A percentile compares a stretch with the other conserved stretches of the same genome.
phyloP scores from a whole-genome alignment of 2,329 filamentous ascomycete species.

The Phialophora macrospora region DNA sequence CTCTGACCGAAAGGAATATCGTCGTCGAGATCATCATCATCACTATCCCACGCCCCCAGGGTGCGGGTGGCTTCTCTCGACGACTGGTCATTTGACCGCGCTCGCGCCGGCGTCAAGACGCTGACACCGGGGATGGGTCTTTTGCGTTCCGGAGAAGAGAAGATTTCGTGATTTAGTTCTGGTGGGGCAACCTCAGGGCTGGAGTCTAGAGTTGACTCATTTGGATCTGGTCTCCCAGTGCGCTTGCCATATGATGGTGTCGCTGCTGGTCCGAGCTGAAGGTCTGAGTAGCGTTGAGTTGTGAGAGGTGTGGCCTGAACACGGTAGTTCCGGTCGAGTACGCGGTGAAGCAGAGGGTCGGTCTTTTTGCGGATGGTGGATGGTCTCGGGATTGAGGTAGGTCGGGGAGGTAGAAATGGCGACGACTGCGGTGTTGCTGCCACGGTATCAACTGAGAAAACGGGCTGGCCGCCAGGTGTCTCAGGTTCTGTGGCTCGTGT shows the following conservation, averaged over 20 bases:
- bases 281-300: conserved; percentile 26
- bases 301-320: conserved; percentile 84
- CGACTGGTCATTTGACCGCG: conserved; percentile 4
- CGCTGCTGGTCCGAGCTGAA: conserved; percentile 33
- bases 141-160: conserved; percentile 69
- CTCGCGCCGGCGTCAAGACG: conserved; percentile 71
- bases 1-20: conserved; percentile 70
- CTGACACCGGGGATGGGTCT: conserved; percentile 72
- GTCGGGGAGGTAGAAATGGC: conserved; percentile 56
- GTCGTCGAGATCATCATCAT: conserved; percentile 67
- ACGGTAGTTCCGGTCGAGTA: conserved; percentile 95
- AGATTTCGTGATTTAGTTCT: conserved; percentile 81
- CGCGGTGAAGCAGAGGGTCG: conserved; percentile 83
- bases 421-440: conserved; percentile 64
- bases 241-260: conserved; percentile 43
- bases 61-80: conserved; percentile 42
- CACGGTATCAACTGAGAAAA: conserved; percentile 51
- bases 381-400: conserved; percentile 51
- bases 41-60: conserved; percentile 71
- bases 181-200: conserved; percentile 77
- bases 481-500: conserved; percentile 42
- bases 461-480: conserved; percentile 34
- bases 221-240: conserved; percentile 22
- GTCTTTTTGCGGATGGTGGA: conserved; percentile 47
- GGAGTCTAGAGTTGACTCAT: conserved; percentile 58